Conservation (phyloP, 2,329 filamentous ascomycete species). For the Xylaria sp. region DNA sequence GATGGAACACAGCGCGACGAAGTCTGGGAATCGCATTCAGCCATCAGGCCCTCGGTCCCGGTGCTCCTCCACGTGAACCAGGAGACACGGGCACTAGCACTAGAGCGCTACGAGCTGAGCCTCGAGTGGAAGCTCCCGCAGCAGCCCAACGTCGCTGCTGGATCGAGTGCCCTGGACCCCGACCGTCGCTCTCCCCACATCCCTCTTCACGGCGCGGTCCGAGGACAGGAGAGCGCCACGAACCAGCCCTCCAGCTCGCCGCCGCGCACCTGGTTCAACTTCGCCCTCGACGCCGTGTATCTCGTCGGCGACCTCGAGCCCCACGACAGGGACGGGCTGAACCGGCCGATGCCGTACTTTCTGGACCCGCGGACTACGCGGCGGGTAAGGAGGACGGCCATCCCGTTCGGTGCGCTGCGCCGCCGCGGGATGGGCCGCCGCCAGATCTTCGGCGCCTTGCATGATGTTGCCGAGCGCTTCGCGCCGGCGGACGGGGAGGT, state of each 20-base stretch:
- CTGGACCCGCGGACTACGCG: slow-evolving; percentile 53
- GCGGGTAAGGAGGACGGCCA: slow-evolving; percentile 58
- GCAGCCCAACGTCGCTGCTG: slow-evolving; percentile 46
- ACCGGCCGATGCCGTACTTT: slow-evolving; percentile 62
- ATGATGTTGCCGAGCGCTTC: slow-evolving; percentile 61
- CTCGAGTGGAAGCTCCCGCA: slow-evolving; percentile 61
- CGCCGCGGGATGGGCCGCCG: slow-evolving; percentile 57
- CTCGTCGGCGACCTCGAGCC: slow-evolving; percentile 62
- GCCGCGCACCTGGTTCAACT: slow-evolving; percentile 61
- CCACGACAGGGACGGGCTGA: slow-evolving; percentile 59
- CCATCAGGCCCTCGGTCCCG: slow-evolving; percentile 50
- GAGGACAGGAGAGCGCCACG: neutral
- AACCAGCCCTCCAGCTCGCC: slow-evolving; percentile 43
- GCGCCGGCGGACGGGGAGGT: slow-evolving; percentile 47
- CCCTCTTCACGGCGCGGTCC: neutral
- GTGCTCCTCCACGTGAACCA: slow-evolving; percentile 58
- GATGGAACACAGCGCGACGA: slow-evolving; percentile 25
- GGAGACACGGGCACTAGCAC: slow-evolving; percentile 57
- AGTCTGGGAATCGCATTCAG: slow-evolving; percentile 37
- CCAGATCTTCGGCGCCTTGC: slow-evolving; percentile 60
- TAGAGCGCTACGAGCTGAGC: slow-evolving; percentile 58
- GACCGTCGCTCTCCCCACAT: neutral
- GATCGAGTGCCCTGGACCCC: slow-evolving; percentile 10
- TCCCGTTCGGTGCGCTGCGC: slow-evolving; percentile 58
- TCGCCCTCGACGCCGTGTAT: slow-evolving; percentile 58